Percentiles rank a stretch among this genome's conserved stretches.
Evolutionary conservation across 768 basidiomycete species (phyloP).

Genomic region (Leccinellum rugosiceps): DNA sequence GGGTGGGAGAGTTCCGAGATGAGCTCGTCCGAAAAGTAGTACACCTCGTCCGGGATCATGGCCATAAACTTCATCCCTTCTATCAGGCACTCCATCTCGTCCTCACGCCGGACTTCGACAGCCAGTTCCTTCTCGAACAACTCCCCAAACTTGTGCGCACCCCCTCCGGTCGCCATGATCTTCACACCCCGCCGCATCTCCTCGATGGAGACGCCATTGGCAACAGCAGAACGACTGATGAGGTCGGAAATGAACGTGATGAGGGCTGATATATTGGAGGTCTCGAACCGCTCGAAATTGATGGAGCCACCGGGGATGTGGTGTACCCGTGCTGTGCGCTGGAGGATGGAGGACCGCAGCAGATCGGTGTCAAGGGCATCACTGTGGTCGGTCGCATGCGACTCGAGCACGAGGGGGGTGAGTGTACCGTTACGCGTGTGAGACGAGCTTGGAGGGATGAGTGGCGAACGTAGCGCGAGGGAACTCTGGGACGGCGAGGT

Average conservation of each 20-base stretch:
- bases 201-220: slow-evolving; percentile 83
- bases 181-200: slow-evolving; percentile 92
- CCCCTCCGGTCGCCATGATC: slow-evolving; percentile 97
- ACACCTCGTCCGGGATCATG: slow-evolving; percentile 94
- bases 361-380: slow-evolving; percentile 39
- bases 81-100: slow-evolving; percentile 99
- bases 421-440: slow-evolving; percentile 64
- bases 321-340: slow-evolving; percentile 51
- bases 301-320: slow-evolving; percentile 95
- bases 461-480: slow-evolving; percentile 17
- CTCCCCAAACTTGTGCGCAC: slow-evolving; percentile 92
- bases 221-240: slow-evolving; percentile 78
- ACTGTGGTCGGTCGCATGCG: slow-evolving; percentile 29
- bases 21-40: slow-evolving; percentile 97
- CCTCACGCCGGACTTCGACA: slow-evolving; percentile 86
- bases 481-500: slow-evolving; percentile 27
- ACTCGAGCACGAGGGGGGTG: slow-evolving; percentile 74
- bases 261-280: slow-evolving; percentile 79
- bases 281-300: slow-evolving; percentile 97
- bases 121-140: slow-evolving; percentile 68
- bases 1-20: slow-evolving; percentile 63
- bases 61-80: slow-evolving; percentile 95
- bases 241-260: slow-evolving; percentile 84
- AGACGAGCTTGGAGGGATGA: slow-evolving; percentile 27
- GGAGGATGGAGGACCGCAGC: slow-evolving; percentile 63